A percentile compares a stretch with the other conserved stretches of the same genome.
Evolutionary conservation across 2,329 filamentous ascomycete genomes (phyloP).

Genomic region (Fusarium transvaalense): DNA sequence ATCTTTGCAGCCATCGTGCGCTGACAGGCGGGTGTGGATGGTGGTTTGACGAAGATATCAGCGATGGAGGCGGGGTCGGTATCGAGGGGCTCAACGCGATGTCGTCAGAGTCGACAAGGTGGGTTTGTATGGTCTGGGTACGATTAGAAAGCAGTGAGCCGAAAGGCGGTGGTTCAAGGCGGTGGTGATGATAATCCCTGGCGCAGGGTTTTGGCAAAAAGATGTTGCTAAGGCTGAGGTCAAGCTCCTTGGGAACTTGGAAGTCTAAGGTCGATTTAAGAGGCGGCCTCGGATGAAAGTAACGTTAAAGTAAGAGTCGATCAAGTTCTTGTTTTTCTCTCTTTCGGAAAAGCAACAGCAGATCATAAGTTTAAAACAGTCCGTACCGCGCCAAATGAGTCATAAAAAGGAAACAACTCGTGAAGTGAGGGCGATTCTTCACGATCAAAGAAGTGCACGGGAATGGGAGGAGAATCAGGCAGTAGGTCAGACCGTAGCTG

Average conservation of each 20-base stretch:
- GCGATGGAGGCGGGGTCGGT: constrained; percentile 45
- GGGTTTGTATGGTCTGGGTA: not conserved
- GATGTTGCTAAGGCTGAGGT: constrained; percentile 20
- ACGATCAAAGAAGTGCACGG: constrained; percentile 27
- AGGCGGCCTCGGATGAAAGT: constrained; percentile 16
- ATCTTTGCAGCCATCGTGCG: constrained; percentile 54
- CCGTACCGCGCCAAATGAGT: constrained; percentile 39
- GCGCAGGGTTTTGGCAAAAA: not conserved
- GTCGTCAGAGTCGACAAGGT: constrained; percentile 38
- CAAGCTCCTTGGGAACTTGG: constrained; percentile 26
- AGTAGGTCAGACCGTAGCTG: constrained; percentile 49
- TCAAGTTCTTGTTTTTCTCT: constrained; percentile 5
- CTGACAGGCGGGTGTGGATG: constrained; percentile 30
- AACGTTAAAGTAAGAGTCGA: constrained; percentile 1
- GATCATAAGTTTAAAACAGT: constrained; percentile 19
- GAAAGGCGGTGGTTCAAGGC: not conserved
- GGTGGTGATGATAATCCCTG: not conserved
- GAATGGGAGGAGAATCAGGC: constrained; percentile 46
- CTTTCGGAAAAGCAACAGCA: constrained; percentile 3
- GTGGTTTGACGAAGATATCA: constrained; percentile 36
- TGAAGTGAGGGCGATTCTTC: constrained; percentile 25
- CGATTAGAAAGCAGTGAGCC: not conserved
- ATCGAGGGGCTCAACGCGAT: constrained; percentile 45
- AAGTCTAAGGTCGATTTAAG: constrained; percentile 11
- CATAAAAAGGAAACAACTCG: constrained; percentile 34